Conservation (phyloP, 257 asterid genomes). For the Orobanche coerulescens region DNA sequence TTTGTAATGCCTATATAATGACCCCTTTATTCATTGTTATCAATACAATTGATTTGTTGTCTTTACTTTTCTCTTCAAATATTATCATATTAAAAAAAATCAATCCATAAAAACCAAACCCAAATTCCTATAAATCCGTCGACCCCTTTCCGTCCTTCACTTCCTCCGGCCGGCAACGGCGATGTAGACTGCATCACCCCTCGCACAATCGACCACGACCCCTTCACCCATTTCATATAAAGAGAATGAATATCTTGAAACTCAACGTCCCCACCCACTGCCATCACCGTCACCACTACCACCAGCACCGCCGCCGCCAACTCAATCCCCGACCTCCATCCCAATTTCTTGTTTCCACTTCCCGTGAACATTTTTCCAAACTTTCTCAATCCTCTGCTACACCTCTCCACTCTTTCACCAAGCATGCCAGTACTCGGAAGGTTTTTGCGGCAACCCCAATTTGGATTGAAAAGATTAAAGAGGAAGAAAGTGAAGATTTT, state of each 20-base stretch:
- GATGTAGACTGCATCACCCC: too few species aligned
- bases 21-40: too few species aligned
- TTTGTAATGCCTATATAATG: too few species aligned
- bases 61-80: too few species aligned
- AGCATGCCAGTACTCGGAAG: constrained; percentile 19
- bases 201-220: background rate
- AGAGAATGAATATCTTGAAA: constrained; percentile 46
- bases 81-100: too few species aligned
- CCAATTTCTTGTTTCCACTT: constrained; percentile 4
- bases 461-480: constrained; percentile 31
- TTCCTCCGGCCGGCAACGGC: too few species aligned
- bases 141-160: too few species aligned
- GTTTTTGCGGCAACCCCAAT: constrained; percentile 28
- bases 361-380: constrained; percentile 14
- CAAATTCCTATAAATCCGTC: too few species aligned
- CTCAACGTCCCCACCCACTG: constrained; percentile 19
- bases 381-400: constrained; percentile 19
- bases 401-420: constrained; percentile 17
- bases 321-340: constrained; percentile 21
- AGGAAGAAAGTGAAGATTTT: constrained; percentile 35
- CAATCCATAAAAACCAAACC: too few species aligned
- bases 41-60: too few species aligned
- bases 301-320: constrained; percentile 13
- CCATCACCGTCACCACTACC: constrained; percentile 4
- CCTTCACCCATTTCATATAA: constrained; percentile 17